phyloP scores from a whole-genome alignment of 1,139 yeast genomes.

The Saccharomyces hybrid region DNA sequence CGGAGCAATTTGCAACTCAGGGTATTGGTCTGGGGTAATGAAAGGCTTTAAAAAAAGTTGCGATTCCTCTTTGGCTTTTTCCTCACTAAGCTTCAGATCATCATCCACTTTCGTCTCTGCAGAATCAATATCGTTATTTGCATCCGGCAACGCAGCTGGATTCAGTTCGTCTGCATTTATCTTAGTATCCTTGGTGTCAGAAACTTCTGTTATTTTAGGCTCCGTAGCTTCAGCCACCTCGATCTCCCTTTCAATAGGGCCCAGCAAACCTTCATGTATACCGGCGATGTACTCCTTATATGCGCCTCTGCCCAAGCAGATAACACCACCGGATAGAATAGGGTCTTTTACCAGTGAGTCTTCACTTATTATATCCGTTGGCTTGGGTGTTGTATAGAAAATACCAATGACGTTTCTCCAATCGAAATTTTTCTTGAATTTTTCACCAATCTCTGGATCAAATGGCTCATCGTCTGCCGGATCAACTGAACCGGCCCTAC shows the following conservation, averaged over 20 bases:
- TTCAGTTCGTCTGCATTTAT: neutral
- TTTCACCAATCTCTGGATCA: constrained; percentile 20
- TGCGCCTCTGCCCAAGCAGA: constrained; percentile 93
- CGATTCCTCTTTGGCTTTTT: constrained; percentile 21
- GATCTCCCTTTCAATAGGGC: constrained; percentile 69
- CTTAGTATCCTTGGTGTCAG: neutral
- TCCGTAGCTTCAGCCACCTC: constrained; percentile 5
- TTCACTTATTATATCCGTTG: constrained; percentile 38
- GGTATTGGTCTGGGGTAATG: constrained; percentile 50
- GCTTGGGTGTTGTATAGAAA: constrained; percentile 36
- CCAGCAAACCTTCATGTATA: constrained; percentile 87
- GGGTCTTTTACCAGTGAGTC: constrained; percentile 40
- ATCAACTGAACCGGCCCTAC: neutral
- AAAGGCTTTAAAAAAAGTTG: constrained; percentile 52
- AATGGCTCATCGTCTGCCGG: constrained; percentile 2
- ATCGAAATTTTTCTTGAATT: constrained; percentile 40
- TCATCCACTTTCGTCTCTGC: constrained; percentile 11
- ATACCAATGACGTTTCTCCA: constrained; percentile 55
- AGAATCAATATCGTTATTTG: constrained; percentile 8
- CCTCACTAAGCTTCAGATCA: constrained; percentile 33
- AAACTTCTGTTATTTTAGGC: constrained; percentile 7
- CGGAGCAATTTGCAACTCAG: constrained; percentile 48
- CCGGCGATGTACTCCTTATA: constrained; percentile 88
- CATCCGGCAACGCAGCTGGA: constrained; percentile 16
- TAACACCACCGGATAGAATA: constrained; percentile 66